Evolutionary conservation across 176 grass and related monocot genomes (phyloP), one percentile per base, ranked within the genome.

Genomic region (Oryza rufipogon): DNA sequence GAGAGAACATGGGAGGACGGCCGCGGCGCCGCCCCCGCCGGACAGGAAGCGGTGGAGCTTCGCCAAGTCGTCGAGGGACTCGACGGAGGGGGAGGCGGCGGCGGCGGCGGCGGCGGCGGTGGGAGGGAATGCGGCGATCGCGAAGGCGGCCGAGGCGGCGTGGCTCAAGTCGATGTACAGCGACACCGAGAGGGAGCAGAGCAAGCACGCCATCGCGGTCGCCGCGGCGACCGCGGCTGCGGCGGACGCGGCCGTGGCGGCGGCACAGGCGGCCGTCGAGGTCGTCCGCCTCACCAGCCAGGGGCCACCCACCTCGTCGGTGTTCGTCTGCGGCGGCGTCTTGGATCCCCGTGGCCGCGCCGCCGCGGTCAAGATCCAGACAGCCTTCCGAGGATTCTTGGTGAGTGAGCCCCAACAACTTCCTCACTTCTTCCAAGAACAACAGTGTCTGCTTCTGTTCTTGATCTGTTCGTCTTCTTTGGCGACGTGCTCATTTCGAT

Each of bases 41-140:
- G 91, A 99, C 75, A 92, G 88, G 88, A 99, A 96, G 74, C 76
- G 96, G 9, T 96, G 96, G 93, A 99, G 93, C 78, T 96, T 99
- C 48, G 86, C 68, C 9, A 85, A 91, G 74, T 88, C 91, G 48
- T 77, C 88, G n/a, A 56, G 90, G 22, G 97, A 94, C 28, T 79
- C 77, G 4, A 63, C 65, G 13, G 72, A 70, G 11, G 74, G 82
- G 1, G 81, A 85, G 16, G 45, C 82, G 0, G 41, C 52, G 0
- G 71, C 85, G 5, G 44, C 52, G 5, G 44, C 52, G 0, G 71
- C 85, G 7, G 45, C 13, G 1, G 72, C 14, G 1, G 79, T 63
- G 0, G 61, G 71, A 0, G 68, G n/a, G 6, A 81, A 67, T 49
- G 83, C 72, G 33, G 84, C 90, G 79, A 90, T 89, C 75, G 70